Evolutionary conservation across 805 yeast species (phyloP).

Genomic region (Candida andamanensis): DNA sequence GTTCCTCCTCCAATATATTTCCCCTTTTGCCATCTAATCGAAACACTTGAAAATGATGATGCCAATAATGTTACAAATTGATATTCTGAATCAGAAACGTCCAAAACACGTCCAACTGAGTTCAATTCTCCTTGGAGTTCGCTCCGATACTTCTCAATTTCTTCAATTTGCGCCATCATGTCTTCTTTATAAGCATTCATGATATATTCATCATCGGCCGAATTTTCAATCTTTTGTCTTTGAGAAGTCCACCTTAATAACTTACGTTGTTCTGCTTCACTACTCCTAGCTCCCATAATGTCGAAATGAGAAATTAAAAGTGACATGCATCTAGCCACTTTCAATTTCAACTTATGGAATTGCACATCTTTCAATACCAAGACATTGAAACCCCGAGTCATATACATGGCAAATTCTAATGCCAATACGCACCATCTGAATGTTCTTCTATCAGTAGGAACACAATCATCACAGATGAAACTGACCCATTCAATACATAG

Average conservation of each 20-base stretch:
- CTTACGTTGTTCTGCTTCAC: slow-evolving; percentile 55
- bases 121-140: slow-evolving; percentile 35
- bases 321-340: slow-evolving; percentile 93
- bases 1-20: slow-evolving; percentile 91
- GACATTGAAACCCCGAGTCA: slow-evolving; percentile 87
- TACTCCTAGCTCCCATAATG: slow-evolving; percentile 95
- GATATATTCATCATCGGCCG: slow-evolving; percentile 35
- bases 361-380: slow-evolving; percentile 73
- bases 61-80: slow-evolving; percentile 84
- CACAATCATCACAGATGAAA: slow-evolving; percentile 90
- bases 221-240: slow-evolving; percentile 48
- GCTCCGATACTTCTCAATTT: slow-evolving; percentile 55
- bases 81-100: slow-evolving; percentile 80
- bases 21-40: slow-evolving; percentile 97
- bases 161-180: slow-evolving; percentile 58
- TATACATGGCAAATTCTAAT: slow-evolving; percentile 90
- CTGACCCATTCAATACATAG: slow-evolving; percentile 87
- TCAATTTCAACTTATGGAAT: slow-evolving; percentile 63
- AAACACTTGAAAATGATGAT: slow-evolving; percentile 80
- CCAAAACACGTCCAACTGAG: slow-evolving; percentile 82
- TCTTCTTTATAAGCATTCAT: slow-evolving; percentile 56
- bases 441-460: slow-evolving; percentile 84
- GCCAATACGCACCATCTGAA: slow-evolving; percentile 97
- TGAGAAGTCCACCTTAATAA: slow-evolving; percentile 49
- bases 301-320: slow-evolving; percentile 92